A percentile compares a stretch with the other conserved stretches of the same genome.
Conservation (phyloP, 768 basidiomycete genomes). For the Exidia glandulosa region DNA sequence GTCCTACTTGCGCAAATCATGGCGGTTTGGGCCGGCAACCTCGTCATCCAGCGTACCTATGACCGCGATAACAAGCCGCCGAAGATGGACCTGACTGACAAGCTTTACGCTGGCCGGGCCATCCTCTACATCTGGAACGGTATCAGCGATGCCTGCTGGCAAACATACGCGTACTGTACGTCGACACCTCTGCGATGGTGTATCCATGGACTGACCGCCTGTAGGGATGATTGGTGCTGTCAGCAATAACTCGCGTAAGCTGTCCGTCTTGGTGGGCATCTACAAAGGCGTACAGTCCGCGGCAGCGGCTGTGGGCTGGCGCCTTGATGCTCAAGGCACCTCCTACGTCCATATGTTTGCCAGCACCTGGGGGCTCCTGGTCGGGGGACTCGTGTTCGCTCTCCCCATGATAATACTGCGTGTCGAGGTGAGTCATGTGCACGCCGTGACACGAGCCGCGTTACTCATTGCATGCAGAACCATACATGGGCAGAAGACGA, state of each 20-base stretch:
- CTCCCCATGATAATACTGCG: slow-evolving; percentile 65
- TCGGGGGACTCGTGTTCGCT: slow-evolving; percentile 49
- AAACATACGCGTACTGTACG: slow-evolving; percentile 71
- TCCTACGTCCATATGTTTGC: slow-evolving; percentile 58
- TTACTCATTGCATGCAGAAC: neutral
- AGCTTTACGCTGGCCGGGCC: slow-evolving; percentile 41
- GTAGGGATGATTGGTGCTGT: slow-evolving; percentile 41
- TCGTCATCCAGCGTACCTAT: slow-evolving; percentile 31
- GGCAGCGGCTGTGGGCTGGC: slow-evolving; percentile 64
- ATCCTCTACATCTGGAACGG: slow-evolving; percentile 65
- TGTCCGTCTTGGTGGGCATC: slow-evolving; percentile 72
- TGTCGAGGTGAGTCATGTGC: slow-evolving; percentile 30
- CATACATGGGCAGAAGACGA: neutral
- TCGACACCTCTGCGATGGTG: slow-evolving; percentile 8
- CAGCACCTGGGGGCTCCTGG: slow-evolving; percentile 62
- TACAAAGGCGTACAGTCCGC: slow-evolving; percentile 74
- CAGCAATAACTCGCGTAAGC: slow-evolving; percentile 71
- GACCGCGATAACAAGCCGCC: slow-evolving; percentile 30
- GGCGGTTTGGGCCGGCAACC: neutral
- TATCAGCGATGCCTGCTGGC: slow-evolving; percentile 75
- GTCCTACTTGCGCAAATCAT: slow-evolving; percentile 33
- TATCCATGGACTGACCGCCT: neutral
- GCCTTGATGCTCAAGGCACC: slow-evolving; percentile 39
- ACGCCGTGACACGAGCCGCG: neutral
- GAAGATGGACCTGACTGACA: slow-evolving; percentile 53